Base-by-base conservation (phyloP, 2,329 filamentous ascomycete species). In the Talaromyces rugulosus region DNA sequence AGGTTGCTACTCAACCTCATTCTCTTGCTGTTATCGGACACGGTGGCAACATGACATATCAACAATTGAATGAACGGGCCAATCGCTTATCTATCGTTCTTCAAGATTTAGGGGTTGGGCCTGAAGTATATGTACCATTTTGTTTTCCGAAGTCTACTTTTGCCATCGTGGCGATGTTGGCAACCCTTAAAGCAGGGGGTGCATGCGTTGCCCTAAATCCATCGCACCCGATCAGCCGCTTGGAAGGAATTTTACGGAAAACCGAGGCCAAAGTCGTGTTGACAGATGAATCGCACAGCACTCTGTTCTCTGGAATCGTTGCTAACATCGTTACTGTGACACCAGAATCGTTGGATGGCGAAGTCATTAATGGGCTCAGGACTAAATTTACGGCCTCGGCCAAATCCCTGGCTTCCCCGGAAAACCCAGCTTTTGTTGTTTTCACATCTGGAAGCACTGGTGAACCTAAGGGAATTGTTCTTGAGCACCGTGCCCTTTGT, bases 381-480 rank as follows among this genome's bases (percentile, higher is more conserved):
- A 69, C 23, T n/a, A 27, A 4, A 4, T 50, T 14, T 50, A 23
- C n/a, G 3, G 23, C 23, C 7, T 50, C 44, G 9, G 3, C 18
- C n/a, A 9, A 23, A 7, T 18, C 44, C 5, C 6, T 16, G 9
- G 18, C 23, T 50, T 23, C 44, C 3, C 23, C 44, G 44, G n/a
- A 27, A 27, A 50, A 50, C 7, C 44, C 44, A 23, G 57, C 57
- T 27, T 81, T 77, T 56, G 44, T 79, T 0, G 74, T 75, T 36
- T 81, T 80, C 62, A 81, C 80, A 0, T 80, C 77, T 1, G 79
- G 79, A 0, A 75, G 74, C 4, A 80, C 78, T 1, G 79, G 80
- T 3, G 71, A 64, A 2, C 79, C 79, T 0, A 82, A 81, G 64
- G 78, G 75, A 0, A 75, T 80, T 5, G 16, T 74, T 1, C 74